Base-by-base conservation (phyloP, 164 flowering plant species). In the Paratinospora sagittata region DNA sequence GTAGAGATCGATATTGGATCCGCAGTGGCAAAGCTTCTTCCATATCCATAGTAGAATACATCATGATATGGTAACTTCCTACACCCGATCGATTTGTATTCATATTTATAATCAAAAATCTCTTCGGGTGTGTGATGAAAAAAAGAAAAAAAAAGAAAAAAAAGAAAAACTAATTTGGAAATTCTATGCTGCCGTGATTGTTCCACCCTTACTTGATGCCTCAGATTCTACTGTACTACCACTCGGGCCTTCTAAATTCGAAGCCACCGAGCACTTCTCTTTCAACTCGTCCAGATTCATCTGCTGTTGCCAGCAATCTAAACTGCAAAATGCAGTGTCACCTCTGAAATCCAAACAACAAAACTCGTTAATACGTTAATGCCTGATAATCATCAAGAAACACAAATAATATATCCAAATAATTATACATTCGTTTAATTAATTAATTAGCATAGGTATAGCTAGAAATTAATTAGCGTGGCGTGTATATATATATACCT, bases 241-340 rank as follows among this genome's bases (percentile, higher is more conserved):
- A 1, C 73, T 5, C 39, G 75, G n/a, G 19, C 70, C 11, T 27
- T 70, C 74, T 55, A 36, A 70, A 41, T 60, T 74, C 14, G 84
- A 39, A 0, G 72, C 47, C 41, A 64, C 27, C 13, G 63, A 66
- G 36, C 55, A 66, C 76, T 77, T 81, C 64, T 82, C 86, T 68
- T 79, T 79, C 66, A 62, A 55, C 70, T 82, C 86, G 45, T 85
- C 89, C 47, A 79, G 77, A 79, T 75, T 78, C 76, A 85, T 85
- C 74, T 81, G 82, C 24, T 77, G 73, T 37, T 85, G 85, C 41
- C 89, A 75, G 75, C 89, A 85, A 77, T 85, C 89, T 63, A 63
- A 60, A 45, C 89, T 85, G 75, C 89, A 85, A 77, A 85, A 85
- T 0, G 86, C 86, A 0, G 79, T 64, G 57, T 85, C 86, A 17